A percentile compares a stretch with the other conserved stretches of the same genome.
These are phyloP conservation scores for Gliomastix tumulicola DNA, from an alignment of 2,329 filamentous ascomycete species.

Conservation along the genomic window DNA sequence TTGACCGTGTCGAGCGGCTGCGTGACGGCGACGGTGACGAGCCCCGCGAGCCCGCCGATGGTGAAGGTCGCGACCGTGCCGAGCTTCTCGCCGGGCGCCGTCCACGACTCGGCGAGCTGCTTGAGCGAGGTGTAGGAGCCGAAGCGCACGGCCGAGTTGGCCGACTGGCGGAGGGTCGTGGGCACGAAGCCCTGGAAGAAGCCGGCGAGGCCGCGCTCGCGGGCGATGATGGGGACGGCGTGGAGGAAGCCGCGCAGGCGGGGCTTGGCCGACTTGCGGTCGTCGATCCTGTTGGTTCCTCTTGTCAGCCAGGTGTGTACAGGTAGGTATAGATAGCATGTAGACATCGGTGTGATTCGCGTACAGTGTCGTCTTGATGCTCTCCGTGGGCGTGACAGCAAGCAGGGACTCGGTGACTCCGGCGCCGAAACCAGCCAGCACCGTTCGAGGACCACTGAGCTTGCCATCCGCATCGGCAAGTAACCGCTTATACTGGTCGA, in stretches of 20 bases:
- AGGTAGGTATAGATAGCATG: neutral
- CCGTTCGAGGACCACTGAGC: conserved; percentile 82
- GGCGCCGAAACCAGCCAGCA: conserved; percentile 88
- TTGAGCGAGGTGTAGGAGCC: conserved; percentile 84
- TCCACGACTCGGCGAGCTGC: conserved; percentile 87
- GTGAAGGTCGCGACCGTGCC: conserved; percentile 82
- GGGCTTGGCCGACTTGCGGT: conserved; percentile 79
- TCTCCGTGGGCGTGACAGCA: conserved; percentile 94
- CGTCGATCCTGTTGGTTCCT: conserved; percentile 66
- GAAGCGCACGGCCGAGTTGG: conserved; percentile 89
- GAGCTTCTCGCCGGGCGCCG: conserved; percentile 89
- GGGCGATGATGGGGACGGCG: conserved; percentile 77
- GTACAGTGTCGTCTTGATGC: conserved; percentile 91
- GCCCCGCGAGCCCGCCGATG: conserved; percentile 79
- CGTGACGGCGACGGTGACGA: conserved; percentile 80
- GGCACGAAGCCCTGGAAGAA: conserved; percentile 98
- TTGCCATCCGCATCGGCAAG: conserved; percentile 80
- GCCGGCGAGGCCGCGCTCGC: conserved; percentile 79
- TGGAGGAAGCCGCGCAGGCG: conserved; percentile 89
- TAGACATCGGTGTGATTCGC: too few species aligned
- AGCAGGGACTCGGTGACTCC: conserved; percentile 90
- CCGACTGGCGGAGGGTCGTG: conserved; percentile 88
- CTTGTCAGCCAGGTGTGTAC: neutral
- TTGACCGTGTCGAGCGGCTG: conserved; percentile 87
- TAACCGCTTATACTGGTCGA: conserved; percentile 85